Conservation (phyloP, 805 yeast species). For the Grigorovia transvaalensis region DNA sequence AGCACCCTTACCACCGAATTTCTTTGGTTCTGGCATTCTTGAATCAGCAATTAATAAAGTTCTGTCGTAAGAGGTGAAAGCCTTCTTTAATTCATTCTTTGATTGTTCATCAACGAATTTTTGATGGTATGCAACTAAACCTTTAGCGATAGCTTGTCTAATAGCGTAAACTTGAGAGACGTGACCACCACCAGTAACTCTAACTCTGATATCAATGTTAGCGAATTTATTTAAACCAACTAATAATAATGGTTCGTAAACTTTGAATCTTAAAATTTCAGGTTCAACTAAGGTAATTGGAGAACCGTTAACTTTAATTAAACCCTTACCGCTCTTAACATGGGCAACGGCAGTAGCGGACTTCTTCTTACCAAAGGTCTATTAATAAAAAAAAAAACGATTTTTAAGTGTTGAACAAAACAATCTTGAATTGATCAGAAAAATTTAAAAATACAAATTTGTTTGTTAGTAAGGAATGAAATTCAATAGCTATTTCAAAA, state of each 20-base stretch:
- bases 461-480: too few species aligned
- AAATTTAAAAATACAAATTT: too few species aligned
- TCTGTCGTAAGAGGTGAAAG: constrained; percentile 96
- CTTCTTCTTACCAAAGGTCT: constrained; percentile 99
- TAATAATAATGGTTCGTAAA: constrained; percentile 96
- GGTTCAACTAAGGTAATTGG: constrained; percentile 99
- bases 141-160: constrained; percentile 99
- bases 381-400: constrained; percentile 13
- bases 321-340: constrained; percentile 98
- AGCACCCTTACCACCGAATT: constrained; percentile 99
- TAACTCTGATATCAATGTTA: constrained; percentile 96
- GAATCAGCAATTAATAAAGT: constrained; percentile 98
- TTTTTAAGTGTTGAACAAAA: background rate
- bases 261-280: constrained; percentile 98
- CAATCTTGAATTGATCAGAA: background rate
- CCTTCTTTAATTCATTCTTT: constrained; percentile 98
- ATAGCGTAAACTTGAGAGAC: constrained; percentile 99
- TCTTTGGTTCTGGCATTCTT: constrained; percentile 99
- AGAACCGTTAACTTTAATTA: constrained; percentile 97
- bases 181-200: constrained; percentile 99
- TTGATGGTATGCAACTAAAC: constrained; percentile 98
- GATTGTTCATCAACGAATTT: constrained; percentile 99
- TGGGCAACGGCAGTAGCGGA: constrained; percentile 99
- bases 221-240: constrained; percentile 99
- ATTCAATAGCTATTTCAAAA: too few species aligned